Conservation (phyloP, 2,329 filamentous ascomycete species). For the Beauveria medogensis region DNA sequence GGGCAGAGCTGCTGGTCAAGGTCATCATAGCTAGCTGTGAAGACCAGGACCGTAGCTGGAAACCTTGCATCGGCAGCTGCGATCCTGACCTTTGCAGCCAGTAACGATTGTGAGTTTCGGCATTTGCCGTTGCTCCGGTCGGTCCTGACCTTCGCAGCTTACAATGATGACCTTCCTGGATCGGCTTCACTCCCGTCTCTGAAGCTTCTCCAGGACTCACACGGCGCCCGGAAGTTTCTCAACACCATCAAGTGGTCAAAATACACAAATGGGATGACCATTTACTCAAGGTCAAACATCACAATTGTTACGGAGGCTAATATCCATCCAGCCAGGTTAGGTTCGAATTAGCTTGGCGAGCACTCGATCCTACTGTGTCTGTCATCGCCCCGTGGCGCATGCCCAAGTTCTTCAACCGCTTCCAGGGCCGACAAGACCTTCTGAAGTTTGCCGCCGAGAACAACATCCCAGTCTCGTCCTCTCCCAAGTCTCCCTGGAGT, state of each 20-base stretch:
- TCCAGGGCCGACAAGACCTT: constrained; percentile 63
- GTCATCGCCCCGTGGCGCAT: constrained; percentile 68
- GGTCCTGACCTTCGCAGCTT: not conserved
- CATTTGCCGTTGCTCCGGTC: too few relatives aligned
- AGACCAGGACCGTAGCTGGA: too few relatives aligned
- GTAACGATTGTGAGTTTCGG: too few relatives aligned
- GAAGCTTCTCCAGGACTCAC: not conserved
- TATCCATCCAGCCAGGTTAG: constrained; percentile 25
- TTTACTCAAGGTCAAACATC: not conserved
- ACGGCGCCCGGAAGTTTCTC: not conserved
- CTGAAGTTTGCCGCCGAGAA: constrained; percentile 61
- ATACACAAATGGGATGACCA: constrained; percentile 3
- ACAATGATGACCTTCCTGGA: not conserved
- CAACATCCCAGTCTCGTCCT: constrained; percentile 64
- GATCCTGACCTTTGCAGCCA: not conserved
- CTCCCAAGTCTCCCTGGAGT: constrained; percentile 62
- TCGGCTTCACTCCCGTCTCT: not conserved
- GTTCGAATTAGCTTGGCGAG: constrained; percentile 28
- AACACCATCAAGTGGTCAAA: constrained; percentile 6
- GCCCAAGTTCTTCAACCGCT: constrained; percentile 61
- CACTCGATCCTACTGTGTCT: constrained; percentile 54
- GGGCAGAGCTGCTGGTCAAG: not conserved
- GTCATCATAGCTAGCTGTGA: too few relatives aligned
- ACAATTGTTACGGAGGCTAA: constrained; percentile 1
- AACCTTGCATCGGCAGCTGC: too few relatives aligned